Base-by-base conservation (phyloP, 805 yeast species). In the Suhomyces prunicola region DNA sequence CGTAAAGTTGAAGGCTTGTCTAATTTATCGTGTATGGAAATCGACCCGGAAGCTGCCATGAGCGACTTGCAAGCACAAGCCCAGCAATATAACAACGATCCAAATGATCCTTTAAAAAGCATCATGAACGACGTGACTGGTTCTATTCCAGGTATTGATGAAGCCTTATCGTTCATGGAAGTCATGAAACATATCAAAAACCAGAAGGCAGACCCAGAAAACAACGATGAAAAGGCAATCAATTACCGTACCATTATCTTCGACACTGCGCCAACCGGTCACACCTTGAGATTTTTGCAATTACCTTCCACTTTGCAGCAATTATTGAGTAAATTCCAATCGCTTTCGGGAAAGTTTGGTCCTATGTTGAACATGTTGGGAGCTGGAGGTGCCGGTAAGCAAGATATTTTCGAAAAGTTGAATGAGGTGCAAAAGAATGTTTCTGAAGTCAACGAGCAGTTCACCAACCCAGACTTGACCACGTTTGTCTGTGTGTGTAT, bases 181-280 rank as follows among this genome's bases (percentile, higher is more conserved):
- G 98, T 94, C 33, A 83, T 94, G 80, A 94, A 94, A 70, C 98
- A 94, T 67, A 92, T 94, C 71, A 92, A 91, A 72, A 84, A 82
- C 59, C 94, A 88, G 73, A 77, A 77, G 57, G 56, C 54, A 29
- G 67, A 58, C 29, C 58, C 59, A 27, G 58, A 54, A 31, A 55
- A 51, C 44, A 78, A 78, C 46, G 57, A 55, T 6, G 50, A 49
- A 24, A 52, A 59, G 46, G 12, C 29, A 12, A 50, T 65, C 12
- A 55, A 68, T 29, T 94, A 88, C 68, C 90, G 88, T 60, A 90
- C 96, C 7, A 92, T 94, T 59, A 90, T 94, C 60, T 94, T 94
- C 65, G 99, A 94, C 71, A 94, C 99, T n/a, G 99, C 99, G 0
- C 99, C 99, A 62, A 94, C 99, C 0, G 99, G 99, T 36, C 99